Base-by-base conservation (phyloP, 2,329 filamentous ascomycete species). In the Penicillium sp. region DNA sequence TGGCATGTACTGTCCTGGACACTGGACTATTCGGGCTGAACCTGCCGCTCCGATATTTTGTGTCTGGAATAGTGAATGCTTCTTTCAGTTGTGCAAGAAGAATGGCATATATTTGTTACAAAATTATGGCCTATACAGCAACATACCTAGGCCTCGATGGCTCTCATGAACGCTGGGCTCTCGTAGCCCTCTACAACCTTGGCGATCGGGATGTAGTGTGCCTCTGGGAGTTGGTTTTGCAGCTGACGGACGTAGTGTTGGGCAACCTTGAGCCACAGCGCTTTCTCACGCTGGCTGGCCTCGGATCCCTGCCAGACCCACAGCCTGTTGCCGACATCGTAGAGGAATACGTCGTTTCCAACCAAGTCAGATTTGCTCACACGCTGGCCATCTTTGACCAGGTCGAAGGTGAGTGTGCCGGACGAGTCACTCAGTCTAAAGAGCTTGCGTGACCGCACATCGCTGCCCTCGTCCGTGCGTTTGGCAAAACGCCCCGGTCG, bases 241-340 rank as follows among this genome's bases (percentile, higher is more conserved):
- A n/a, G n/a, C n/a, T n/a, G n/a, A 2, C 60, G 62, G 21, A 65
- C 44, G 40, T 66, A 66, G n/a, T 52, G 53, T 31, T 66, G 64
- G 0, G 64, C 62, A 13, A 65, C 61, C 47, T 59, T 65, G 43
- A 66, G 50, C 83, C 83, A 86, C 62, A 72, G 70, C 6, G 77
- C 74, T 64, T 75, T 82, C 67, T 85, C 83, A 1, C 64, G 67
- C 32, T 67, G 66, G 62, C 81, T 85, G 8, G 82, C 81, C 1
- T 71, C 69, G 2, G 68, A 65, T 0, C 83, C 83, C 59, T 83
- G 75, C 83, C 83, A 85, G 2, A 85, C 79, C 81, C 82, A 86
- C 29, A 85, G 70, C 7, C 69, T 69, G 43, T 64, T 75, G 6
- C 81, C 80, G 0, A 70, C 73, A 56, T 83, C 80, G 52, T 83